phyloP scores from a whole-genome alignment of 2,329 filamentous ascomycete species.

The Triangularia verruculosa region DNA sequence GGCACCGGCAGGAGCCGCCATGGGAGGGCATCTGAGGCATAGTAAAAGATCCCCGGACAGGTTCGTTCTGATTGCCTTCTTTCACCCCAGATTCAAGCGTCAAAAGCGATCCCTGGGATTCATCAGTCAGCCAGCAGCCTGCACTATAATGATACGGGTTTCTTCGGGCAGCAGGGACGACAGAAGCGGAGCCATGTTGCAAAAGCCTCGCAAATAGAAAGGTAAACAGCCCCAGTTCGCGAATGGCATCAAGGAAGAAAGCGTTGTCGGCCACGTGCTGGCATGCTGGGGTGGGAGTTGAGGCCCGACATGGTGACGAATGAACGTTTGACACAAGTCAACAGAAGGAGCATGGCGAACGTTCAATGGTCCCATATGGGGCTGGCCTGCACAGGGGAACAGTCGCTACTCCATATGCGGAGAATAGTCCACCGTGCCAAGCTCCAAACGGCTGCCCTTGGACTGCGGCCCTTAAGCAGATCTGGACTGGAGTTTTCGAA shows the following conservation, averaged over 20 bases:
- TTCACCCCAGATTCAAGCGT: slow-evolving; percentile 19
- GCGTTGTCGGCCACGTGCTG: slow-evolving; percentile 19
- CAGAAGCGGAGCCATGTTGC: not conserved
- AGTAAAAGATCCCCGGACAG: slow-evolving; percentile 6
- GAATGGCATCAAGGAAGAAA: slow-evolving; percentile 8
- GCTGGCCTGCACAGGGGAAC: slow-evolving; percentile 23
- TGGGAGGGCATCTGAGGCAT: slow-evolving; percentile 19
- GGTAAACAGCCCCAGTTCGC: slow-evolving; percentile 10
- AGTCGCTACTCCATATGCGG: slow-evolving; percentile 17
- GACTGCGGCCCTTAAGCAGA: slow-evolving; percentile 10
- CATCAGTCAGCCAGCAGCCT: slow-evolving; percentile 8
- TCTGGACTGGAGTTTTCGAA: slow-evolving; percentile 12
- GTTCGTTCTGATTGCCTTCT: slow-evolving; percentile 22
- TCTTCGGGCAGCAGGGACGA: not conserved
- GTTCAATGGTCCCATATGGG: slow-evolving; percentile 21
- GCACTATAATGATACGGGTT: not conserved
- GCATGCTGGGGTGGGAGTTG: slow-evolving; percentile 14
- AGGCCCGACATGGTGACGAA: slow-evolving; percentile 24
- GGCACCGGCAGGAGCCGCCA: not conserved
- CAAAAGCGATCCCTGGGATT: not conserved
- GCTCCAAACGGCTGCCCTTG: slow-evolving; percentile 16
- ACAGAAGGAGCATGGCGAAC: slow-evolving; percentile 11
- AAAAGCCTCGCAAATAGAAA: not conserved
- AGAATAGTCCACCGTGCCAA: slow-evolving; percentile 19
- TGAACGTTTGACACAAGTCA: slow-evolving; percentile 31